Evolutionary conservation across 2,329 filamentous ascomycete species (phyloP).

Genomic region (Botrytis cinerea): DNA sequence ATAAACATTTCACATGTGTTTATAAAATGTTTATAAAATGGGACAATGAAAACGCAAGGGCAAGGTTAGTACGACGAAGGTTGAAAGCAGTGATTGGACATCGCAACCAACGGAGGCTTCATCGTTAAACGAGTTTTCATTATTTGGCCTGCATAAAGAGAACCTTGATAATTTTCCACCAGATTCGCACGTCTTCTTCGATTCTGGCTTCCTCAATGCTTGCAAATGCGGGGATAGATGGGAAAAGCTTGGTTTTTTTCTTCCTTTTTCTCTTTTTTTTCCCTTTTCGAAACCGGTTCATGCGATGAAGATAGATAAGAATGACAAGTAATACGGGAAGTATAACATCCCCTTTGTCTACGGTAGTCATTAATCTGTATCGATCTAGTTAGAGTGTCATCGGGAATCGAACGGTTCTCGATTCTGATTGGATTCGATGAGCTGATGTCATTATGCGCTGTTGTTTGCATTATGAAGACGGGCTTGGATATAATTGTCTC

Average conservation of each 20-base stretch:
- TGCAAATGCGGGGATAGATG: not conserved
- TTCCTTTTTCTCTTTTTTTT: not conserved
- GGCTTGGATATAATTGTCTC: constrained; percentile 2
- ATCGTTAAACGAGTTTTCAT: not conserved
- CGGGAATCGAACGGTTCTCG: not conserved
- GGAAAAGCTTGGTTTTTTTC: not conserved
- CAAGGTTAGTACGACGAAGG: not conserved
- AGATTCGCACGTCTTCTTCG: not conserved
- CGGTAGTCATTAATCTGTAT: not conserved
- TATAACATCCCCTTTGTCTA: not conserved
- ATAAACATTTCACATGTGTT: not conserved
- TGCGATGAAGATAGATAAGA: not conserved
- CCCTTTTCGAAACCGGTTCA: not conserved
- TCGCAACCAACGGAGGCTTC: not conserved
- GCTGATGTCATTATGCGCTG: not conserved
- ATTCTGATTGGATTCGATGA: not conserved
- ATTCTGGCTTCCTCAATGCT: not conserved
- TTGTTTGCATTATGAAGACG: not conserved
- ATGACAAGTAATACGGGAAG: not conserved
- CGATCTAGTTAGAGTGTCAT: not conserved
- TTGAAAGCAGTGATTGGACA: not conserved
- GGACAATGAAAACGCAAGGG: not conserved
- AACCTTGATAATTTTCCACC: not conserved
- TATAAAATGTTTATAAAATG: not conserved
- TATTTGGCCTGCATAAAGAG: not conserved